Evolutionary conservation across 208 protist genomes (phyloP), one percentile per base, ranked within the genome.

Genomic region (Acanthamoeba polyphaga): DNA sequence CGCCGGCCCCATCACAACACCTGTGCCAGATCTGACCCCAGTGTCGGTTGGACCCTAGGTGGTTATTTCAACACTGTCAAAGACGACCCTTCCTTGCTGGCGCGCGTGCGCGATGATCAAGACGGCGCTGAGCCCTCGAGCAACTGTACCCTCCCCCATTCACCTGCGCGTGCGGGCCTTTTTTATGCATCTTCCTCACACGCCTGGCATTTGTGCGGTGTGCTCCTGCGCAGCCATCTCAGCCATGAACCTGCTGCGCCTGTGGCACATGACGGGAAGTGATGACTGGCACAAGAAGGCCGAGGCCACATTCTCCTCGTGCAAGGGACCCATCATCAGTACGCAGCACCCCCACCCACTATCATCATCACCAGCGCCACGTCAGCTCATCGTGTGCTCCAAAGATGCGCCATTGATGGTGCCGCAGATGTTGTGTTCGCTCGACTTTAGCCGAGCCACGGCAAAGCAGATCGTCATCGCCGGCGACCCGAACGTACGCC

Each of bases 281-380:
- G 85, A 92, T 49, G 85, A 92, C 38, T 92, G 85, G 85, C 22
- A 27, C 34, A 92, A 92, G 55, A 92, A 92, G n/a, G 85, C 85
- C 8, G 27, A 92, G 49, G 85, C 55, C 55, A 92, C 85, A 0
- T 74, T 92, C 24, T 92, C 55, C 0, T 92, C 85, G 19, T 70
- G 53, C 49, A 92, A 72, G 49, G 64, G 32, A 66, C 7, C n/a
- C 55, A 74, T 92, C 22, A 72, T 74, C 19, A 72, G 85, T 91
- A 91, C 27, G 24, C 32, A 29, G 0, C 51, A 27, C 8, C 15
- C 51, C 43, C 43, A 10, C 43, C 43, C 1, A 6, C 43, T 5
- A 10, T 4, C 43, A 49, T 49, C 43, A 49, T 8, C 43, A 49
- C 43, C 43, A 49, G 43, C 43, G 5, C 43, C 43, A 84, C 15